Base-by-base conservation (phyloP, 2,329 filamentous ascomycete genomes). In the Nemania diffusa region DNA sequence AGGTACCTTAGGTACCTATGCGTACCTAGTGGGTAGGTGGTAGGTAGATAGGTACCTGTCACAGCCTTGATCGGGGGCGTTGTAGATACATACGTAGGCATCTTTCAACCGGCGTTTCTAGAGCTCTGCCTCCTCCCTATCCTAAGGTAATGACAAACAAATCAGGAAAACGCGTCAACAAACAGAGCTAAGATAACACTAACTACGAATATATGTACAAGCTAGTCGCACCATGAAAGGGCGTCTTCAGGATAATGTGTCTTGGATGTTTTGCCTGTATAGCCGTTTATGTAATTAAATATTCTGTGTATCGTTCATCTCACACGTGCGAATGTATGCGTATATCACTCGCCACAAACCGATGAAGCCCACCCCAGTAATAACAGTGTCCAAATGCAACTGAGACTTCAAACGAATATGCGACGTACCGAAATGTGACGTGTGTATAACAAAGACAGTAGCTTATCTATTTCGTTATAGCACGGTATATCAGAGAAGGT, bases 181-280 rank as follows among this genome's bases (percentile, higher is more conserved):
- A 60, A 42, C 26, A 61, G 26, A 46, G 24, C 26, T 11, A 32
- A 6, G 32, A 34, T 22, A 27, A 9, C 26, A 34, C 22, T 2
- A 29, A 24, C 7, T 17, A 46, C 40, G 27, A 20, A 15, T 29
- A 29, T n/a, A 34, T 9, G 4, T 22, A 20, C 24, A 37, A 20
- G n/a, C 17, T 26, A 32, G 24, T 50, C 32, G 15, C 15, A 13
- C 51, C 9, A 9, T 24, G n/a, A 20, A 42, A 57, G 9, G 8
- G 24, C 7, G 5, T 44, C 37, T 20, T 15, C n/a, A 24, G 44
- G 8, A 57, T 44, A 13, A 40, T 1, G 17, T 52, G 15, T 22
- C 15, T 52, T 20, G 22, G 46, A 27, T 53, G 62, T 64, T 37
- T 64, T n/a, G n/a, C n/a, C 55, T 22, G 55, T 20, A 20, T 17